A percentile compares a stretch with the other conserved stretches of the same genome.
Evolutionary conservation across 768 basidiomycete genomes (phyloP).

Genomic region (Lyophyllum atratum): DNA sequence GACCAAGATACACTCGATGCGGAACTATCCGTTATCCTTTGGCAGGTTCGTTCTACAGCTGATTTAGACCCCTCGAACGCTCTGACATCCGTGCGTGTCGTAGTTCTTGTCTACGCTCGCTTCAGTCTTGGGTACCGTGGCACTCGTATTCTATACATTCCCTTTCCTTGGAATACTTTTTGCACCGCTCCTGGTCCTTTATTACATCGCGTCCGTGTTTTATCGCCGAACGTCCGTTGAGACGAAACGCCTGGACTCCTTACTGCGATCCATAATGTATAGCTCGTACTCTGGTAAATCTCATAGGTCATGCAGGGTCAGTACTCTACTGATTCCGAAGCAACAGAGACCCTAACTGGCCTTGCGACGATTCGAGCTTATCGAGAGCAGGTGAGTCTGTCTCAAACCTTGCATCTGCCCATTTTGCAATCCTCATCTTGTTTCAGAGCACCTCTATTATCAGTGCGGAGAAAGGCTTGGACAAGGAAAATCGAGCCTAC

Average conservation of each 20-base stretch:
- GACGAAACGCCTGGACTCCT: conserved; percentile 63
- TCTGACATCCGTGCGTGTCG: neutral
- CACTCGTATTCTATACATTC: conserved; percentile 66
- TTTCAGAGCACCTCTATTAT: conserved; percentile 46
- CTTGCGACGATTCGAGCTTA: conserved; percentile 66
- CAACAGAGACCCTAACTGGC: conserved; percentile 61
- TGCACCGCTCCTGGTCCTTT: conserved; percentile 51
- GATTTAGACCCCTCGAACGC: neutral
- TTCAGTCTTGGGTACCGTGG: conserved; percentile 55
- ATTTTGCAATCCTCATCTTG: neutral
- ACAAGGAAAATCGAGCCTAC: conserved; percentile 63
- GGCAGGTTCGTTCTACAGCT: conserved; percentile 37
- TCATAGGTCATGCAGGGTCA: neutral
- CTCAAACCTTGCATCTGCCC: neutral
- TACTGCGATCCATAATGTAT: conserved; percentile 60
- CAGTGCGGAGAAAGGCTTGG: conserved; percentile 54
- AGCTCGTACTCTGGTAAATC: conserved; percentile 55
- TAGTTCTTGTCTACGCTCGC: conserved; percentile 43
- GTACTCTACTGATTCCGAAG: neutral
- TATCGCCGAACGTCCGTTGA: conserved; percentile 66
- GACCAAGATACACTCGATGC: conserved; percentile 63
- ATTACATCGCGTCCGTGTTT: conserved; percentile 54
- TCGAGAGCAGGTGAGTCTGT: conserved; percentile 44
- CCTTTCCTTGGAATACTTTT: conserved; percentile 69
- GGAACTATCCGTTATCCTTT: conserved; percentile 45